These are phyloP conservation scores for Geotrichum klebahnii DNA, from an alignment of 1,139 yeast species.

Conservation along the genomic window DNA sequence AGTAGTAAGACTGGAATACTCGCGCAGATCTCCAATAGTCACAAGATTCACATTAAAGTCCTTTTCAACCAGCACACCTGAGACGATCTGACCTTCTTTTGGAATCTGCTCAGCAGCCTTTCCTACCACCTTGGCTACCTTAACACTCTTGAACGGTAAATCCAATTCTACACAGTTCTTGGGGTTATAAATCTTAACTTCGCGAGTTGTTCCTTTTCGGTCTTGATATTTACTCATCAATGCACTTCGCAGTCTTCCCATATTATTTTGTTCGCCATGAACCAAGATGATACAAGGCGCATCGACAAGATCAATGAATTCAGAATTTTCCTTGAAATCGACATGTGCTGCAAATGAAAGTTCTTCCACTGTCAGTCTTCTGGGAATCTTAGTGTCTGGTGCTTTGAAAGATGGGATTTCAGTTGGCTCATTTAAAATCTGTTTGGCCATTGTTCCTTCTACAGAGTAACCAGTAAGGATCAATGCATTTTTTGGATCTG, in stretches of 20 bases:
- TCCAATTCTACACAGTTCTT: constrained; percentile 79
- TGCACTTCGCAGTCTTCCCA: constrained; percentile 96
- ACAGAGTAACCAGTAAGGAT: constrained; percentile 95
- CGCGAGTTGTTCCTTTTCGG: constrained; percentile 80
- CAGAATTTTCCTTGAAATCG: constrained; percentile 88
- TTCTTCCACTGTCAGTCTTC: constrained; percentile 87
- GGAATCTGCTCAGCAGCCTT: constrained; percentile 24
- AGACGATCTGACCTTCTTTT: constrained; percentile 47
- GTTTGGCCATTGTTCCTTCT: constrained; percentile 97
- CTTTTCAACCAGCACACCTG: constrained; percentile 89
- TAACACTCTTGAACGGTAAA: constrained; percentile 75
- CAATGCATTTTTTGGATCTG: constrained; percentile 85
- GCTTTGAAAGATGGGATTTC: constrained; percentile 77
- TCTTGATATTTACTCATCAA: constrained; percentile 78
- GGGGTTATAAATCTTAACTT: constrained; percentile 90
- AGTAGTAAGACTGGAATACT: constrained; percentile 81
- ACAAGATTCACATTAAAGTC: constrained; percentile 83
- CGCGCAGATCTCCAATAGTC: constrained; percentile 81
- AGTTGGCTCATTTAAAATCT: constrained; percentile 77
- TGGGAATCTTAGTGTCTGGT: constrained; percentile 78
- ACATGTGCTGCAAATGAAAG: constrained; percentile 98
- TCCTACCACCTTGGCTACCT: constrained; percentile 71
- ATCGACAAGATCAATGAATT: constrained; percentile 80
- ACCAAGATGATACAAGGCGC: constrained; percentile 78
- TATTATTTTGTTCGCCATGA: constrained; percentile 97